These are phyloP conservation scores for Wickerhamiella pararugosa DNA, from an alignment of 1,139 yeast species.

Conservation along the genomic window DNA sequence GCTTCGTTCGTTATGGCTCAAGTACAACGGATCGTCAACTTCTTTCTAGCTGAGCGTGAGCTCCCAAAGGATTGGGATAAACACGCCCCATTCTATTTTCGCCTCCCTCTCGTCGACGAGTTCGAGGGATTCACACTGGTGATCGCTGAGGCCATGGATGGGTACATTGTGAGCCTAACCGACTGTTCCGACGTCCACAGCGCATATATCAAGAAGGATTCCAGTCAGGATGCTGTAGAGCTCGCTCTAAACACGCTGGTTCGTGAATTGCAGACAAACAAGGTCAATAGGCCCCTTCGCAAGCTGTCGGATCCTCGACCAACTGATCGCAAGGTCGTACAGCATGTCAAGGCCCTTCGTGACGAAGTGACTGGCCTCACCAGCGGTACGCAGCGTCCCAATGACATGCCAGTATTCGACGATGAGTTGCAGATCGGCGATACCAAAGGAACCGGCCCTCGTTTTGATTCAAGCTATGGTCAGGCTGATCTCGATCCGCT, in stretches of 20 bases:
- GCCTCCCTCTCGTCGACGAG: conserved; percentile 1
- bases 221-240: background rate
- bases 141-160: conserved; percentile 3
- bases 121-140: conserved; percentile 3
- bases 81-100: conserved; percentile 3
- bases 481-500: too few relatives aligned
- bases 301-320: conserved; percentile 1
- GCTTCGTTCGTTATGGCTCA: background rate
- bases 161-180: conserved; percentile 3
- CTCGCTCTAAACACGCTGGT: conserved; percentile 4
- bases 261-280: conserved; percentile 4
- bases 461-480: too few relatives aligned
- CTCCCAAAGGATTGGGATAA: background rate
- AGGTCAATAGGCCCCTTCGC: conserved; percentile 1
- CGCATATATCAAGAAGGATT: background rate
- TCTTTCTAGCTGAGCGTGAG: background rate
- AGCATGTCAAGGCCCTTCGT: background rate
- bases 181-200: background rate
- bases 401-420: too few relatives aligned
- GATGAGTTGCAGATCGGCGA: too few relatives aligned
- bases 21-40: background rate
- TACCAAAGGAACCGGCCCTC: too few relatives aligned
- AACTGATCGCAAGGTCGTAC: background rate
- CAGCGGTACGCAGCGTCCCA: too few relatives aligned
- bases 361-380: conserved; percentile 9